phyloP scores from a whole-genome alignment of 169 alveolate species.

The Toxoplasma gondii region DNA sequence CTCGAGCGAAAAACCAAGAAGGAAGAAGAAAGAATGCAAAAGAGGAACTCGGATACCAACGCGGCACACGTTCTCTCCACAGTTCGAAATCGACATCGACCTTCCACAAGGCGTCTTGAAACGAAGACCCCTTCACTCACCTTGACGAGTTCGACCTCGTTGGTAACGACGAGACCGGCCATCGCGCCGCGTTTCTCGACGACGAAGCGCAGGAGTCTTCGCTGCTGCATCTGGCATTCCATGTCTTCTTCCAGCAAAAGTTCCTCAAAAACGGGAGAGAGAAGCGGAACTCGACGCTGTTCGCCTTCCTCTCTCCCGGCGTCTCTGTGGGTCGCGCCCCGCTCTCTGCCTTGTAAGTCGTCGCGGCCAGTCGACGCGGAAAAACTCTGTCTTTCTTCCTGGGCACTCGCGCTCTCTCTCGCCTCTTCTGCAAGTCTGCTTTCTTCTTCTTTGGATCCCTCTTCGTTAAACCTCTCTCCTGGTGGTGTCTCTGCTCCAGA shows the following conservation, averaged over 20 bases:
- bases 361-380: neutral
- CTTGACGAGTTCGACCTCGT: conserved; percentile 51
- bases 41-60: too few relatives aligned
- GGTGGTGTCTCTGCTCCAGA: neutral
- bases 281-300: neutral
- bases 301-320: neutral
- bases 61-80: too few relatives aligned
- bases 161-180: conserved; percentile 56
- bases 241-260: conserved; percentile 44
- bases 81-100: too few relatives aligned
- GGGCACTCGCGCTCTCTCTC: neutral
- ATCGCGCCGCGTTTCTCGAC: conserved; percentile 35
- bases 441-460: neutral
- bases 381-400: neutral
- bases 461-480: neutral
- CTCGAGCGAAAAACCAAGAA: too few relatives aligned
- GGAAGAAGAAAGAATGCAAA: too few relatives aligned
- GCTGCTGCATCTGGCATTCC: conserved; percentile 51
- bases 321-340: neutral
- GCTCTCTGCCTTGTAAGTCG: neutral
- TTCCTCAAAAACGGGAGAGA: conserved; percentile 54
- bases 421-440: too few relatives aligned
- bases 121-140: neutral
- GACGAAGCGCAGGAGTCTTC: conserved; percentile 23
- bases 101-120: too few relatives aligned